Conservation (phyloP, 345 rosid genomes). For the Pistacia atlantica region DNA sequence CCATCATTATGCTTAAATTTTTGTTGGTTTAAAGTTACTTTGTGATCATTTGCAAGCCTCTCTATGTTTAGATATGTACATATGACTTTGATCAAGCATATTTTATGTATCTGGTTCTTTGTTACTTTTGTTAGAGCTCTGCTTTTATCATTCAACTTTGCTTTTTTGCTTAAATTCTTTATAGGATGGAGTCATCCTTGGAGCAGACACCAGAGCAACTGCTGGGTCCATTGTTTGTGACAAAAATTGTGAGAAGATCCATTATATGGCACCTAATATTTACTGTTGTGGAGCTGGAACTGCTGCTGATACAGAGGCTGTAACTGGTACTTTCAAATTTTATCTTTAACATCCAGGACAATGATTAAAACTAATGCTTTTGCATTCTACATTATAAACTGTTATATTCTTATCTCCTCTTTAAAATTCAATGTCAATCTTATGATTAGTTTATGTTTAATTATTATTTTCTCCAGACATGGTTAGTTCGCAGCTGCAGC, state of each 20-base stretch:
- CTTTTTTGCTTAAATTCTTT: background rate
- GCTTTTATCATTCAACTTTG: constrained; percentile 1
- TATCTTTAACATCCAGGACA: background rate
- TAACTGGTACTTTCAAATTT: constrained; percentile 55
- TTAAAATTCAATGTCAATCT: background rate
- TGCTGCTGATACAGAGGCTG: constrained; percentile 96
- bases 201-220: constrained; percentile 86
- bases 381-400: too few relatives aligned
- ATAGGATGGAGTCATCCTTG: constrained; percentile 89
- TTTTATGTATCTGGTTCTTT: background rate
- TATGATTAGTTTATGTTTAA: background rate
- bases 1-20: background rate
- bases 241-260: constrained; percentile 95
- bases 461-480: constrained; percentile 44
- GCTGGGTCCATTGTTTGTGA: constrained; percentile 94
- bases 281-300: constrained; percentile 97
- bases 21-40: background rate
- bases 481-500: constrained; percentile 79
- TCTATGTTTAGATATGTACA: background rate
- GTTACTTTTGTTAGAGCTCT: background rate
- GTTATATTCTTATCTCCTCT: too few relatives aligned
- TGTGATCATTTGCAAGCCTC: background rate
- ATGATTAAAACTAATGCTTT: background rate
- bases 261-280: constrained; percentile 96
- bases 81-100: background rate